These are phyloP conservation scores for Tylopilus microsporus DNA, from an alignment of 1,284 basidiomycete species.

Conservation along the genomic window DNA sequence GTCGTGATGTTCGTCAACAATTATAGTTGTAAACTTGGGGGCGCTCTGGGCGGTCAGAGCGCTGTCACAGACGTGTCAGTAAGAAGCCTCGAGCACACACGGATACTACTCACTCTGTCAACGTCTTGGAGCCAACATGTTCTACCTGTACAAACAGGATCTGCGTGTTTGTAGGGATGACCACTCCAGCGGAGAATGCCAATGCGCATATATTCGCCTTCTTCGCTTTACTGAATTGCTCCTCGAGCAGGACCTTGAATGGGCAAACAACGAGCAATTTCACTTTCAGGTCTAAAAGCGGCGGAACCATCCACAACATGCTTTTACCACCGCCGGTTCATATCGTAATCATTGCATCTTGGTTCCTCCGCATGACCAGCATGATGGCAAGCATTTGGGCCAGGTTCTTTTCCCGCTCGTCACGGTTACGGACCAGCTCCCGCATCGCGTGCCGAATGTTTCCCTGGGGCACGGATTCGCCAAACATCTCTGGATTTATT, in stretches of 20 bases:
- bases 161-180: no score
- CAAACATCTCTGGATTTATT: no score
- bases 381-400: not conserved
- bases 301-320: not conserved
- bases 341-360: not conserved
- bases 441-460: no score
- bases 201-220: not conserved
- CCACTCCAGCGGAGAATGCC: no score
- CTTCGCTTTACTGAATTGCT: not conserved
- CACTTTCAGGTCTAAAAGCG: not conserved
- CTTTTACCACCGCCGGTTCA: not conserved
- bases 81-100: no score
- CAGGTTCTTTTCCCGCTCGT: not conserved
- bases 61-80: no score
- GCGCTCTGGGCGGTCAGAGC: no score
- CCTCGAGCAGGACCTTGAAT: not conserved
- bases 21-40: not conserved
- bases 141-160: no score
- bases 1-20: slow-evolving; percentile 1
- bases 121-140: no score
- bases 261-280: not conserved
- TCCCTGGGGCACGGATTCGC: no score
- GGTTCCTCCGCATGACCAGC: not conserved
- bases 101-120: no score
- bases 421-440: no score